Percentiles rank a stretch among this genome's conserved stretches.
phyloP scores from a whole-genome alignment of 192 early-diverging fungal species.

The Gryganskiella cystojenkinii region DNA sequence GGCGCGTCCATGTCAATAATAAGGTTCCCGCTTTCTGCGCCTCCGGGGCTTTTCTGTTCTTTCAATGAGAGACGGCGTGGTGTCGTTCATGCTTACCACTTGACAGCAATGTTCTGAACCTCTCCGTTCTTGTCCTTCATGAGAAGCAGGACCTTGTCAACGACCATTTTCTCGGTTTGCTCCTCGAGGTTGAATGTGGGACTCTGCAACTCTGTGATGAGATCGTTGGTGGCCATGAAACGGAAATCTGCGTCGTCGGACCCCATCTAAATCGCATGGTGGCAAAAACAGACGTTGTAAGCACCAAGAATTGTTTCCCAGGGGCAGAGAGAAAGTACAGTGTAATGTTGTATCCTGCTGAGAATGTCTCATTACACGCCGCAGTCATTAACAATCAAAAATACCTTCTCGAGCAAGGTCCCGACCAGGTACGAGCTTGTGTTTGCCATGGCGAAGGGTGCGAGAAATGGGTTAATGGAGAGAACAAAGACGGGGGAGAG shows the following conservation, averaged over 20 bases:
- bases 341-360: background rate
- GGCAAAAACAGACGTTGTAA: background rate
- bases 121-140: conserved; percentile 87
- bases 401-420: conserved; percentile 78
- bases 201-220: conserved; percentile 77
- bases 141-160: conserved; percentile 60
- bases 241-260: conserved; percentile 84
- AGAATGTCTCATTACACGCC: background rate
- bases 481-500: background rate
- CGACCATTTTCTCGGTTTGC: conserved; percentile 73
- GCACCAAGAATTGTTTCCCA: background rate
- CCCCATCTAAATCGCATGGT: conserved; percentile 70
- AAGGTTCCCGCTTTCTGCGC: background rate
- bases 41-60: background rate
- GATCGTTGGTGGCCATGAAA: conserved; percentile 87
- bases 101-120: conserved; percentile 85
- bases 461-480: background rate
- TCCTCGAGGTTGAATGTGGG: conserved; percentile 66
- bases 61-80: background rate
- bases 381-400: background rate
- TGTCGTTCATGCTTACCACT: conserved; percentile 62
- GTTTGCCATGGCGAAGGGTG: conserved; percentile 45
- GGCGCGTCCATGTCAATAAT: background rate
- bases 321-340: background rate
- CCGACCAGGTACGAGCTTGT: conserved; percentile 74